Evolutionary conservation across 139 green algal genomes (phyloP), one percentile per base, ranked within the genome.

Genomic region (Picochlorum costavermella): DNA sequence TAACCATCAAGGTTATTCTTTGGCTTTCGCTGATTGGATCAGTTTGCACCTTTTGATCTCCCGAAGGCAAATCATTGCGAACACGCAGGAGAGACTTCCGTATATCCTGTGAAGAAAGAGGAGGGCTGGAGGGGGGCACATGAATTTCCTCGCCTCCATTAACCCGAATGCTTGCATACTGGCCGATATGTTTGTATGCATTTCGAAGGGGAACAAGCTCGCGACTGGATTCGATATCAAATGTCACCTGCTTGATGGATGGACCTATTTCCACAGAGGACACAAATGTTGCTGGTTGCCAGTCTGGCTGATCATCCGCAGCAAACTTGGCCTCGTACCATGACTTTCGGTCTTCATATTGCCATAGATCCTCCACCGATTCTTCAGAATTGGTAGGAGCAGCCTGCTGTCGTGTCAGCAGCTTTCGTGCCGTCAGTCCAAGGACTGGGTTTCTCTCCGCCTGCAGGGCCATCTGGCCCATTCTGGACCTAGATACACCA

Each of bases 151-250:
- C 28, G 10, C 85, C 80, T 43, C 74, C 75, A 64, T 87, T 87
- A 10, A 93, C 64, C 2, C 86, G 63, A 28, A 92, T 37, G 4
- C 33, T 46, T 6, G 82, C 78, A 1, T 29, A 63, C 71, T 94
- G 86, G 3, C 86, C 86, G 1, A 83, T 68, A 44, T 73, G 70
- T 65, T 83, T 84, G 75, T 90, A 92, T 0, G 83, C 82, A 56
- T 89, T 87, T 13, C 83, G 73, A 43, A 94, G 74, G 14, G 86
- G 81, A 17, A 94, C 73, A n/a, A 71, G 75, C 68, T 93, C 84
- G 2, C 86, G 70, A 63, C 79, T 87, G 63, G 89, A 83, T 66
- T 94, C 84, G 2, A 70, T 63, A 46, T 86, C 73, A 17, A 94
- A 29, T 10, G 80, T 75, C n/a, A 92, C 65, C 12, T 72, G 68